Base-by-base conservation (phyloP, 306 rosid species). In the Cotoneaster glaucophyllus region DNA sequence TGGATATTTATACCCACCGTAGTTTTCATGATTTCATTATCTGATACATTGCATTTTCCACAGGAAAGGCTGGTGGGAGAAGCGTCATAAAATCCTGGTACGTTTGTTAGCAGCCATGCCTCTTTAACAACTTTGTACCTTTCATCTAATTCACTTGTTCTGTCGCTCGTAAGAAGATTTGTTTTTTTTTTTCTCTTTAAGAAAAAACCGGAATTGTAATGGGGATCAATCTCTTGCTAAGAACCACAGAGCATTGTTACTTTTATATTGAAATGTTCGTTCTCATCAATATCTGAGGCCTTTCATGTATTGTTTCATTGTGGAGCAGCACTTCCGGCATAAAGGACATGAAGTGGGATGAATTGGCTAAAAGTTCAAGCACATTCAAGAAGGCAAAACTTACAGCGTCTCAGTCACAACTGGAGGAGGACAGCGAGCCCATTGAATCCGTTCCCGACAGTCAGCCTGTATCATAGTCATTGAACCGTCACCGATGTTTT, bases 371-470 rank as follows among this genome's bases (percentile, higher is more conserved):
- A 83, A 92, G 93, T 53, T 90, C 98, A 61, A 85, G 83, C 39
- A 86, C 89, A 70, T 92, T 74, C 81, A 89, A 87, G 89, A 86
- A 76, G 80, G 91, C 96, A 25, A 90, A 77, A 83, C 61, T 78
- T 59, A 84, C 78, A 0, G 97, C 97, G 45, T 72, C 93, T 9
- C 93, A 87, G 63, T 63, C 67, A 75, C 84, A 74, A 29, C 75
- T 66, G 67, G 95, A 88, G 69, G 91, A 85, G 66, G 87, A 90
- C 54, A 48, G 54, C 54, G 54, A 48, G 21, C 54, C 21, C 54
- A 18, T 17, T 44, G 93, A 90, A 10, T 63, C 73, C 24, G 93
- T 86, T 69, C 96, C 97, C 28, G 97, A 94, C 70, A 91, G 94
- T 70, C 85, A 77, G 79, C 79, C 84, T 62, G 64, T 59, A 32